Conservation (phyloP, 352 stramenopile species). For the Pythium sukuiense region DNA sequence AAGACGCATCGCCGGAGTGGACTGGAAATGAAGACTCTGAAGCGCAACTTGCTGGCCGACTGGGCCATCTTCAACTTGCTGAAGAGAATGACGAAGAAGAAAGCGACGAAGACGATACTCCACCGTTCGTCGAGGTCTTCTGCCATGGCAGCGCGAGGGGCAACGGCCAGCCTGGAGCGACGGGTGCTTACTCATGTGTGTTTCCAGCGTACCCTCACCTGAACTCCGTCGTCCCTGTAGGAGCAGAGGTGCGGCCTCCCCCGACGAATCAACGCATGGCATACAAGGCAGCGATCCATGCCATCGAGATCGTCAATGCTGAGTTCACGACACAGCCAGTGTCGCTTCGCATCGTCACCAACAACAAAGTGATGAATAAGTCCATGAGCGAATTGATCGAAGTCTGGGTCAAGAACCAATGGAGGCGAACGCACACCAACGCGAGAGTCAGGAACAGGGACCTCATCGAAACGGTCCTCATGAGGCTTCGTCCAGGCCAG, state of each 20-base stretch:
- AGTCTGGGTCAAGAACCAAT: not conserved
- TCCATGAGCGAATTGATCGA: not conserved
- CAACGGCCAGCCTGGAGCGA: not conserved
- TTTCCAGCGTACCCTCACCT: not conserved
- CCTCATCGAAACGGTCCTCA: not conserved
- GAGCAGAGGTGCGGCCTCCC: not conserved
- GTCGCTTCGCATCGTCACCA: not conserved
- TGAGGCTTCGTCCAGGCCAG: not conserved
- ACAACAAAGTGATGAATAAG: slow-evolving; percentile 5
- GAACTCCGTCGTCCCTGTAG: not conserved
- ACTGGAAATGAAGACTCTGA: not conserved
- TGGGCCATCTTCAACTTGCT: not conserved
- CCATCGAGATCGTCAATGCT: not conserved
- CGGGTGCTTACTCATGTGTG: slow-evolving; percentile 1
- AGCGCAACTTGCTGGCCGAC: not conserved
- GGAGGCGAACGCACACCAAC: not conserved
- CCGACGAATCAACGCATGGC: slow-evolving; percentile 3
- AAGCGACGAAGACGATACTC: not conserved
- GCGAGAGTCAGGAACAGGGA: not conserved
- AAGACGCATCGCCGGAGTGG: not conserved
- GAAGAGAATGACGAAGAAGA: not conserved
- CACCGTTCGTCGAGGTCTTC: not conserved
- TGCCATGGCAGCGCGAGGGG: not conserved
- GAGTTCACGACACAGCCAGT: not conserved
- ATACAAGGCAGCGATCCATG: not conserved